Percentiles rank a stretch among this genome's conserved stretches.
Conservation (phyloP, 2,329 filamentous ascomycete genomes). For the Fonsecaea multimorphosa region DNA sequence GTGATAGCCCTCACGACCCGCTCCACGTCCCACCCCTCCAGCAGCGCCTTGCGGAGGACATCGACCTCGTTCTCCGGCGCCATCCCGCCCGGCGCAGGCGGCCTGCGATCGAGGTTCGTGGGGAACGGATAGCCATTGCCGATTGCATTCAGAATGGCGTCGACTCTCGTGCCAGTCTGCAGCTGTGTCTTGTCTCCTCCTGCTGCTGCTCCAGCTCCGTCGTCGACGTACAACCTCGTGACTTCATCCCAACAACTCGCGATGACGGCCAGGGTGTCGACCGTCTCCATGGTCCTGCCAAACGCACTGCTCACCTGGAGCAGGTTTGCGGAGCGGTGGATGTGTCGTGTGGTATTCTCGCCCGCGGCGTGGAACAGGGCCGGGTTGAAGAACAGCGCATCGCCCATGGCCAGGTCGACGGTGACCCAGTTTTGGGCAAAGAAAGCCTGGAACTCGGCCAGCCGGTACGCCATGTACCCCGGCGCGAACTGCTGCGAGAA, state of each 20-base stretch:
- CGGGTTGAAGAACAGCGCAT: slow-evolving; percentile 69
- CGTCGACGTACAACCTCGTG: slow-evolving; percentile 9
- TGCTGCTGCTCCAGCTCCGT: slow-evolving; percentile 41
- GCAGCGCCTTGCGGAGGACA: slow-evolving; percentile 54
- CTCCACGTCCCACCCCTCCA: slow-evolving; percentile 49
- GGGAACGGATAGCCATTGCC: slow-evolving; percentile 68
- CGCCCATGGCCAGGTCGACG: slow-evolving; percentile 60
- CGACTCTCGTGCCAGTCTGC: slow-evolving; percentile 50
- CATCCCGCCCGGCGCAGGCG: slow-evolving; percentile 64
- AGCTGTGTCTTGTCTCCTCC: slow-evolving; percentile 42
- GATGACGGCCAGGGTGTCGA: slow-evolving; percentile 61
- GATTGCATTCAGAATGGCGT: slow-evolving; percentile 58
- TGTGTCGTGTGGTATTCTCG: slow-evolving; percentile 57
- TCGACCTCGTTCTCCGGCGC: slow-evolving; percentile 66
- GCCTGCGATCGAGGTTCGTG: slow-evolving; percentile 64
- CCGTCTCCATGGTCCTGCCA: slow-evolving; percentile 68
- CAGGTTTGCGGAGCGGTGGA: slow-evolving; percentile 65
- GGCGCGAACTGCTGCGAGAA: slow-evolving; percentile 64
- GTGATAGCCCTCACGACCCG: slow-evolving; percentile 52
- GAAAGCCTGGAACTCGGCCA: slow-evolving; percentile 59
- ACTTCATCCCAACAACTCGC: slow-evolving; percentile 61
- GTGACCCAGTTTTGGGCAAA: slow-evolving; percentile 62
- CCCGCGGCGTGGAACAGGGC: slow-evolving; percentile 69
- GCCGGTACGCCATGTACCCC: slow-evolving; percentile 65
- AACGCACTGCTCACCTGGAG: slow-evolving; percentile 68